Base-by-base conservation (phyloP, 2,329 filamentous ascomycete genomes). In the Nemania abortiva region DNA sequence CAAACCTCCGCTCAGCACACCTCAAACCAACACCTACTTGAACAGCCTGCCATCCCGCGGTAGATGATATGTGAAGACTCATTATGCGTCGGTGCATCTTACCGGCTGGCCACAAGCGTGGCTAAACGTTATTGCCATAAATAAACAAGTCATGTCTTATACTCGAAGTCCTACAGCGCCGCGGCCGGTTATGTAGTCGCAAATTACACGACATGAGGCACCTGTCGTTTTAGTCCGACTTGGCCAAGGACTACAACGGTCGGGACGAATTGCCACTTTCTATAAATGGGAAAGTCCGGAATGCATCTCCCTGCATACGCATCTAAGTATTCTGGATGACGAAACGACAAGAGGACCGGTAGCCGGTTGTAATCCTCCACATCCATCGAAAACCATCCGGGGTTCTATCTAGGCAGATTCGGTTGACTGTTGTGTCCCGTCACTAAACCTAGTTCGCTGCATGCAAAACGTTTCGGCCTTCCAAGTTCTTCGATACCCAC, bases 381-480 rank as follows among this genome's bases (percentile, higher is more conserved):
- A 63, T 64, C 37, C 67, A 73, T 73, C 72, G 69, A 69, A 74
- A 71, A 73, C 66, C 70, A 69, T 70, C 70, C 68, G 65, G 74
- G 74, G 65, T 71, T 71, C 68, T 70, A 65, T 72, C 71, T 63
- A 75, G 71, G 72, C 67, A 70, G 70, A 66, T 68, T 71, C 69
- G 72, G 72, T 66, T 74, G 56, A 68, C 52, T 68, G 66, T 64
- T 69, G 70, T 68, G 73, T 72, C 73, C 74, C 76, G 77, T 77
- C 74, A 75, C 75, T 73, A 74, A 69, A 55, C 73, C 70, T 60
- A 72, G 68, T 74, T 57, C 60, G 73, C 72, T 76, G 75, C 74
- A 77, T 77, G 68, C 69, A 67, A 69, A 68, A 71, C 70, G 70
- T 68, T 66, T 70, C 68, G 70, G 71, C 63, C 70, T 72, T 76